Conservation (phyloP, 2,329 filamentous ascomycete species). For the Nemania bipapillata region DNA sequence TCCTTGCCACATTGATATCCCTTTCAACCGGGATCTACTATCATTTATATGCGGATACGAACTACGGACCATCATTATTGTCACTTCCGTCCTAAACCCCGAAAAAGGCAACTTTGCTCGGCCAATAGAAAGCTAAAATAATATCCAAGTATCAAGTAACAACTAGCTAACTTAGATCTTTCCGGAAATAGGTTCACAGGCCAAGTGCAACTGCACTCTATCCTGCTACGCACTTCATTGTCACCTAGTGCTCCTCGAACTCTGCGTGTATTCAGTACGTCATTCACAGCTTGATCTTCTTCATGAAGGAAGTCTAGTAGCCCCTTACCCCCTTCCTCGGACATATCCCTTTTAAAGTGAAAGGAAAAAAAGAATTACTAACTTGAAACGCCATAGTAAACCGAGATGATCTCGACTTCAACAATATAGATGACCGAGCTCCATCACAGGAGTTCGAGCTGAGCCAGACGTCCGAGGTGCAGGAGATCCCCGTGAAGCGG, state of each 20-base stretch:
- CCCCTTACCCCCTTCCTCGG: too few relatives aligned
- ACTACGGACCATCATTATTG: neutral
- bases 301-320: too few relatives aligned
- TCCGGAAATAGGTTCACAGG: slow-evolving; percentile 77
- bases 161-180: slow-evolving; percentile 22
- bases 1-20: neutral
- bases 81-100: neutral
- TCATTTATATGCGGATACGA: neutral
- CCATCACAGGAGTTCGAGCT: slow-evolving; percentile 80
- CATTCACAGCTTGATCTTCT: neutral
- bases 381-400: slow-evolving; percentile 64
- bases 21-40: neutral
- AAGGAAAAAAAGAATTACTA: neutral
- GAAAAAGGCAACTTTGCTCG: too few relatives aligned
- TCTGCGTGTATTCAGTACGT: slow-evolving; percentile 75
- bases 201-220: slow-evolving; percentile 89
- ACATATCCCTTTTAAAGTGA: too few relatives aligned
- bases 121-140: too few relatives aligned
- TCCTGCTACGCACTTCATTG: slow-evolving; percentile 83
- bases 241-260: slow-evolving; percentile 79
- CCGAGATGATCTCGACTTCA: slow-evolving; percentile 86
- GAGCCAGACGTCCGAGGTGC: slow-evolving; percentile 81
- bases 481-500: slow-evolving; percentile 83
- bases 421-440: slow-evolving; percentile 72
- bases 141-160: neutral